Evolutionary conservation across 768 basidiomycete genomes (phyloP).

Genomic region (Suillus placidus): DNA sequence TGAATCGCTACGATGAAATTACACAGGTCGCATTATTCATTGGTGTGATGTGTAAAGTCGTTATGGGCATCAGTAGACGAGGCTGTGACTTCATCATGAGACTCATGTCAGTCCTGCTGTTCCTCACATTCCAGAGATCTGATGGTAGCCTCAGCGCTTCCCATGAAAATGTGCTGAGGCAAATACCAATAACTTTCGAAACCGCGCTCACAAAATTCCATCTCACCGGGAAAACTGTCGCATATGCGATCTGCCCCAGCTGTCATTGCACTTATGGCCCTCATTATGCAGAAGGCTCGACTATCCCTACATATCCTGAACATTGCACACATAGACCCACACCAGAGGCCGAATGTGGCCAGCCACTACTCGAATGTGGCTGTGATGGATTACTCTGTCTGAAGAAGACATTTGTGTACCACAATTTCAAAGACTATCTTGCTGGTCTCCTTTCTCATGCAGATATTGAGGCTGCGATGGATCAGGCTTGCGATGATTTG

Average conservation of each 20-base stretch:
- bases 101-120: conserved; percentile 17
- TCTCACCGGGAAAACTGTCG: too few species aligned
- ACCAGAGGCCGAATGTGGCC: conserved; percentile 5
- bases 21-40: too few species aligned
- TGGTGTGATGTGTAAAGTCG: too few species aligned
- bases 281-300: not conserved
- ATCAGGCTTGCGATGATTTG: not conserved
- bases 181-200: conserved; percentile 2
- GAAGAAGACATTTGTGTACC: too few species aligned
- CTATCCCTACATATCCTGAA: not conserved
- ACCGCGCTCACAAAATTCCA: conserved; percentile 2
- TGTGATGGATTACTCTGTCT: conserved; percentile 1
- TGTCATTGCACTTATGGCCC: conserved; percentile 9
- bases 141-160: too few species aligned
- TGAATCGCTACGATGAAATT: too few species aligned
- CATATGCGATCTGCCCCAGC: conserved; percentile 1
- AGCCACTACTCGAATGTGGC: too few species aligned
- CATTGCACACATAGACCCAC: too few species aligned
- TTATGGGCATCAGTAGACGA: conserved; percentile 19
- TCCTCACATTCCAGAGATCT: not conserved
- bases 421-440: not conserved
- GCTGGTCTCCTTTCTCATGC: not conserved
- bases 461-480: conserved; percentile 7
- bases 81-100: conserved; percentile 24
- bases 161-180: not conserved